Evolutionary conservation across 495 filamentous ascomycete genomes (phyloP).

Genomic region (Podospora didyma): DNA sequence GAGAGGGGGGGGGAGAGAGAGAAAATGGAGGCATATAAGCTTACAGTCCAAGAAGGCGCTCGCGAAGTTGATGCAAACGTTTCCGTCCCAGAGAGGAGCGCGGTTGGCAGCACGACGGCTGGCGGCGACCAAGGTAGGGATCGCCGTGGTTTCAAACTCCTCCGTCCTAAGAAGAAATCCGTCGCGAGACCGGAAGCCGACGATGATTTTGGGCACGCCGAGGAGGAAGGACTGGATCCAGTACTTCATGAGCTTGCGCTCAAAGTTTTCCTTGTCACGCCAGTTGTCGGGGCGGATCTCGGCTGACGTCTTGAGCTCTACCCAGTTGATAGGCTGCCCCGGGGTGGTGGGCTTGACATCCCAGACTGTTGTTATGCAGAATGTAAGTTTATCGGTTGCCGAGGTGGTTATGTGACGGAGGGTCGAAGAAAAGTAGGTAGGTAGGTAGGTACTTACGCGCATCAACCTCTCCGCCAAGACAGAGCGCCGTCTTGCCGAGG

Average conservation of each 20-base stretch:
- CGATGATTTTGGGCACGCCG: conserved; percentile 84
- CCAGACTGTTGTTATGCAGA: conserved; percentile 68
- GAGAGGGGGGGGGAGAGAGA: not conserved
- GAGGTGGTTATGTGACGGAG: not conserved
- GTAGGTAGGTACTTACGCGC: conserved; percentile 53
- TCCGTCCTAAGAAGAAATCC: conserved; percentile 68
- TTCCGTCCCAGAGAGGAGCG: conserved; percentile 74
- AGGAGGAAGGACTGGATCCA: conserved; percentile 97
- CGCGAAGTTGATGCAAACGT: conserved; percentile 87
- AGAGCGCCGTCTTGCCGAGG: conserved; percentile 64
- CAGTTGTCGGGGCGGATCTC: conserved; percentile 58
- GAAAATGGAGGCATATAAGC: not conserved
- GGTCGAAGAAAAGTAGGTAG: not conserved
- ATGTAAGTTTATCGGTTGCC: too few species aligned
- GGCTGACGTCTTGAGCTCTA: conserved; percentile 90
- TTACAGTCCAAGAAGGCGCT: conserved; percentile 69
- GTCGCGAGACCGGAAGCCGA: conserved; percentile 74
- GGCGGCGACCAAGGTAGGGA: conserved; percentile 72
- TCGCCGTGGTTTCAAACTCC: conserved; percentile 70
- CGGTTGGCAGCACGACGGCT: conserved; percentile 56
- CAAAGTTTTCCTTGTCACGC: conserved; percentile 68
- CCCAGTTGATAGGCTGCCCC: conserved; percentile 74
- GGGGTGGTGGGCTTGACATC: conserved; percentile 66
- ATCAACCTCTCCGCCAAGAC: conserved; percentile 95
- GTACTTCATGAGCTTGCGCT: conserved; percentile 87